phyloP scores from a whole-genome alignment of 495 filamentous ascomycete genomes.

The Aspergillus ellipticus region DNA sequence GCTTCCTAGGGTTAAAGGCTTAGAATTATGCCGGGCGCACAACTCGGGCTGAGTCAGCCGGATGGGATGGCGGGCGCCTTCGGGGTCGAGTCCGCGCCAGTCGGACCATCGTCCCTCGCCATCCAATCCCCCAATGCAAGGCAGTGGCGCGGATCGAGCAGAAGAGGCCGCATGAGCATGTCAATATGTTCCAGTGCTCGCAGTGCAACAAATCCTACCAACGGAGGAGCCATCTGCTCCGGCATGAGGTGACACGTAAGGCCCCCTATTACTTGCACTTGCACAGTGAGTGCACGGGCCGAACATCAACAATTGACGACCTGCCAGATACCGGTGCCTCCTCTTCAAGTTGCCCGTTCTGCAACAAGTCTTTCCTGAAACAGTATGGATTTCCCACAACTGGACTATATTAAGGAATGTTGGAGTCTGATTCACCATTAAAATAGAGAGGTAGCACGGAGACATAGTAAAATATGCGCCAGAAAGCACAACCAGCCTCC shows the following conservation, averaged over 20 bases:
- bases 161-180: neutral
- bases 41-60: too few species aligned
- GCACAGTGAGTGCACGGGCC: too few species aligned
- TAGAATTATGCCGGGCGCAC: too few species aligned
- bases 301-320: neutral
- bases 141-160: neutral
- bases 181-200: slow-evolving; percentile 31
- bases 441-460: slow-evolving; percentile 32
- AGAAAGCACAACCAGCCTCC: slow-evolving; percentile 32
- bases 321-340: slow-evolving; percentile 23
- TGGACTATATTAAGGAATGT: neutral
- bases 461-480: slow-evolving; percentile 35
- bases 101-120: neutral
- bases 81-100: neutral
- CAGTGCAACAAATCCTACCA: slow-evolving; percentile 31
- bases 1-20: too few species aligned
- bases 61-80: too few species aligned
- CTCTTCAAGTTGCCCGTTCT: slow-evolving; percentile 33
- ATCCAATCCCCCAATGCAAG: neutral
- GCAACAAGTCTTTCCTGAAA: slow-evolving; percentile 34
- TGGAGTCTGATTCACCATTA: neutral
- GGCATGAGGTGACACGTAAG: slow-evolving; percentile 33
- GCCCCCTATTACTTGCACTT: neutral
- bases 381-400: slow-evolving; percentile 14
- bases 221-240: slow-evolving; percentile 29